A percentile compares a stretch with the other conserved stretches of the same genome.
phyloP scores from a whole-genome alignment of 495 filamentous ascomycete species.

The Hamigera avellanea region DNA sequence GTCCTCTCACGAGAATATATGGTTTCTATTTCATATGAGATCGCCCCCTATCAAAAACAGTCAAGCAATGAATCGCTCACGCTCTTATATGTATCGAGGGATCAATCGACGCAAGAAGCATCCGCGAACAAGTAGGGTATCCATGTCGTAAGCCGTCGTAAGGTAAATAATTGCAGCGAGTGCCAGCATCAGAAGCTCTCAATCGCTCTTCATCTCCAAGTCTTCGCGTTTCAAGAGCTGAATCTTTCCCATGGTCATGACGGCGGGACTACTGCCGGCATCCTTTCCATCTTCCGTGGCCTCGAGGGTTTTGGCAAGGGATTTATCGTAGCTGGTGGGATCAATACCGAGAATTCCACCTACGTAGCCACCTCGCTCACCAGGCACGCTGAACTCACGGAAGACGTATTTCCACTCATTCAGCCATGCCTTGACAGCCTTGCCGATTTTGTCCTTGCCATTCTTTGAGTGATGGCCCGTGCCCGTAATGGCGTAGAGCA shows the following conservation, averaged over 20 bases:
- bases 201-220: slow-evolving; percentile 20
- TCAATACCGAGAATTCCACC: slow-evolving; percentile 94
- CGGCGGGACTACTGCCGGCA: slow-evolving; percentile 11
- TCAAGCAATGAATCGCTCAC: too few species aligned
- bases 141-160: too few species aligned
- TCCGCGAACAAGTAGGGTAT: neutral
- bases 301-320: slow-evolving; percentile 18
- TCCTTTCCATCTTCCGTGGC: slow-evolving; percentile 10
- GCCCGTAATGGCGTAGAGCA: slow-evolving; percentile 91
- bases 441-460: slow-evolving; percentile 97
- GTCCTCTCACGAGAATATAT: too few species aligned
- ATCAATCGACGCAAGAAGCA: neutral
- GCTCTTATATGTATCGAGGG: too few species aligned
- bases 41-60: too few species aligned
- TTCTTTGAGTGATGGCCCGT: slow-evolving; percentile 98
- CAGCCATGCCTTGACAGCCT: slow-evolving; percentile 79
- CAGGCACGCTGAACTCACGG: slow-evolving; percentile 90
- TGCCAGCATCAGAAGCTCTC: slow-evolving; percentile 5
- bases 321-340: slow-evolving; percentile 77
- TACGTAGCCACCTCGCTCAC: slow-evolving; percentile 66
- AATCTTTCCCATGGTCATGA: slow-evolving; percentile 32
- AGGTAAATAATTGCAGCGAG: slow-evolving; percentile 24
- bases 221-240: slow-evolving; percentile 37
- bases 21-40: too few species aligned
- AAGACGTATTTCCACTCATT: slow-evolving; percentile 95